Evolutionary conservation across 495 filamentous ascomycete species (phyloP), one percentile per base, ranked within the genome.

Genomic region (Choiromyces venosus): DNA sequence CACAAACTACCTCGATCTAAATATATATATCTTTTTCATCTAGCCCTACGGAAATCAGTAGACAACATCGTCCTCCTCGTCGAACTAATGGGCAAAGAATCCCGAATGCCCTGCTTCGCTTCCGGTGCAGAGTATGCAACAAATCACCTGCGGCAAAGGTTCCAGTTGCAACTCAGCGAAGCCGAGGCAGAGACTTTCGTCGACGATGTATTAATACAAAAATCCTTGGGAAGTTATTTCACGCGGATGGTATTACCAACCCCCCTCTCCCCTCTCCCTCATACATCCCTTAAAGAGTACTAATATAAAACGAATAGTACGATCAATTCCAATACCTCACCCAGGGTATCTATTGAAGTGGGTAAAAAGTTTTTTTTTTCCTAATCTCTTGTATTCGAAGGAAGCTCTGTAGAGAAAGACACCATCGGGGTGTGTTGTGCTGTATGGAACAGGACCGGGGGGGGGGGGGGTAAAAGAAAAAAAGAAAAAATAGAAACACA

Each of bases 261-360:
- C 25, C 16, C 44, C 71, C 18, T 52, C 69, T 67, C 29, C 33
- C 2, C n/a, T 40, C 29, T 35, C 37, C 42, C 7, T n/a, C 64
- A 16, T 37, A 40, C 18, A 37, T 39, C 4, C 37, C 66, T 16
- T 42, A n/a, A 35, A 36, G 29, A 70, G 73, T 72, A 16, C 71
- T 25, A 75, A 35, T 39, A 68, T 61, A 10, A n/a, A n/a, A n/a
- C 42, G 16, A 69, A 70, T 67, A 74, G 71, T 92, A 92, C 82
- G 90, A 92, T 82, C 91, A 91, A 73, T 92, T 91, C 82, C 90
- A 92, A 79, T 92, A 92, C 82, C 85, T 91, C 69, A 91, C 90
- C 6, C 90, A 92, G 82, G 90, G 90, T 80, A 92, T 92, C 81
- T 92, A 92, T 81, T 92, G 83, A 69, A 67, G 35, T 70, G 21